Evolutionary conservation across 1,284 basidiomycete species (phyloP).

Genomic region (Cryptococcus neoformans): DNA sequence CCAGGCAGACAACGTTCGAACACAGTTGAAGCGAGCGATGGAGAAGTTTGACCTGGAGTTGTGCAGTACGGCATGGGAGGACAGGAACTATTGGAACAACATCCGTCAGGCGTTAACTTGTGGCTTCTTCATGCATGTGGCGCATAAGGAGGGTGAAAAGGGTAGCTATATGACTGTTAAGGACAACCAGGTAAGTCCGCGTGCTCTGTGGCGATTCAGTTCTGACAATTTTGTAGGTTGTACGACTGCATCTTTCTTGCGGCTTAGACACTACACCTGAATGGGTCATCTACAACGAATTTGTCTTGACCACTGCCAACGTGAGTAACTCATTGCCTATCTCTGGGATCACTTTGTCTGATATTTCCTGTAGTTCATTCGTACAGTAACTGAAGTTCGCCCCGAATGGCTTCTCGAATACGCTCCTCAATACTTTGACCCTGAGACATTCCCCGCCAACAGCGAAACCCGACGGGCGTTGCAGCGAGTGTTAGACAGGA

Average conservation of each 20-base stretch:
- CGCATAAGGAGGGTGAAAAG: constrained; percentile 93
- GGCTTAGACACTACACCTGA: constrained; percentile 91
- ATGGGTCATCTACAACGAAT: constrained; percentile 98
- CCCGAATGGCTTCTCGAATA: constrained; percentile 89
- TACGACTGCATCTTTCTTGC: constrained; percentile 90
- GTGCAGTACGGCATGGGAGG: constrained; percentile 68
- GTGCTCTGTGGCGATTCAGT: background rate
- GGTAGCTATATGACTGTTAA: constrained; percentile 83
- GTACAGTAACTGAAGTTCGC: constrained; percentile 84
- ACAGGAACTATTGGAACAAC: constrained; percentile 72
- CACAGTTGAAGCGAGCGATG: constrained; percentile 89
- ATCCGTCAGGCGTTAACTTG: constrained; percentile 83
- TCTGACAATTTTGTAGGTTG: constrained; percentile 56
- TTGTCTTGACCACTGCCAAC: constrained; percentile 81
- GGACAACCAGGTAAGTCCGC: constrained; percentile 71
- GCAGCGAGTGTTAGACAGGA: constrained; percentile 37
- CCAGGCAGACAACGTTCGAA: constrained; percentile 95
- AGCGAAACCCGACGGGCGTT: constrained; percentile 41
- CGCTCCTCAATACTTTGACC: constrained; percentile 67
- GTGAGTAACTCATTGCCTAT: constrained; percentile 27
- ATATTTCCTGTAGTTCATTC: constrained; percentile 61
- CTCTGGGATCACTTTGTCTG: background rate
- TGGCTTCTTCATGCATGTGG: constrained; percentile 99
- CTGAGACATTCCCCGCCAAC: constrained; percentile 39
- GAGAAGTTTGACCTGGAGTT: constrained; percentile 80